These are phyloP conservation scores for Aspergillus nidulans DNA, from an alignment of 495 filamentous ascomycete species.

Conservation along the genomic window DNA sequence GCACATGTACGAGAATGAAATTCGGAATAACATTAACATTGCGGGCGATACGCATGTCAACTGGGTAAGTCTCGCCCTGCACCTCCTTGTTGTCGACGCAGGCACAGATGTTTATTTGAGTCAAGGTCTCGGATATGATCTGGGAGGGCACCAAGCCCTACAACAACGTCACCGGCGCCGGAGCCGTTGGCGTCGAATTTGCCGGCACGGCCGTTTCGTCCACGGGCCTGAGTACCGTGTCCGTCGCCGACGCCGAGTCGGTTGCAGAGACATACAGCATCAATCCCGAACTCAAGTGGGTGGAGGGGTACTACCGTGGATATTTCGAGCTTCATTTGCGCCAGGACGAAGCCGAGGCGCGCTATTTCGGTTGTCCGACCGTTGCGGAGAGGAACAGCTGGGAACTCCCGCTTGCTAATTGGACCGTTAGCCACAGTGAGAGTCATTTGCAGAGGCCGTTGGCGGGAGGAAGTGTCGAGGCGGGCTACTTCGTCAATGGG, in stretches of 20 bases:
- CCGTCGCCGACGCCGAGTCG: slow-evolving; percentile 37
- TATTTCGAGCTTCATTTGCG: slow-evolving; percentile 53
- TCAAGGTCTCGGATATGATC: slow-evolving; percentile 51
- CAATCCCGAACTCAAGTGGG: slow-evolving; percentile 62
- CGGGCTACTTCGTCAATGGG: slow-evolving; percentile 41
- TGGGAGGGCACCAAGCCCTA: slow-evolving; percentile 57
- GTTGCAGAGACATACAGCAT: slow-evolving; percentile 34
- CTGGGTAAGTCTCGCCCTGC: slow-evolving; percentile 30
- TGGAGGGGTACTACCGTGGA: slow-evolving; percentile 63
- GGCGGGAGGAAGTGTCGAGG: slow-evolving; percentile 41
- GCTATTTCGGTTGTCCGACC: slow-evolving; percentile 29
- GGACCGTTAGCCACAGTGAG: slow-evolving; percentile 52
- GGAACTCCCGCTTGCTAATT: slow-evolving; percentile 56
- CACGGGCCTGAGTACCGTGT: slow-evolving; percentile 42
- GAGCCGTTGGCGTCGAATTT: slow-evolving; percentile 62
- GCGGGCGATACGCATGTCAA: slow-evolving; percentile 60
- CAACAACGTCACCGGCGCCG: slow-evolving; percentile 50
- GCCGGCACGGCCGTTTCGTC: slow-evolving; percentile 59
- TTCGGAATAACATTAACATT: slow-evolving; percentile 63
- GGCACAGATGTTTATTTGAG: neutral
- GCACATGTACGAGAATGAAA: slow-evolving; percentile 55
- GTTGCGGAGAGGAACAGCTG: slow-evolving; percentile 36
- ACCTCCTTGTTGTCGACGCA: neutral
- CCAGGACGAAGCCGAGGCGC: slow-evolving; percentile 29
- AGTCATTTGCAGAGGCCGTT: slow-evolving; percentile 45